Base-by-base conservation (phyloP, 495 filamentous ascomycete genomes). In the Aspergillus saccharolyticus region DNA sequence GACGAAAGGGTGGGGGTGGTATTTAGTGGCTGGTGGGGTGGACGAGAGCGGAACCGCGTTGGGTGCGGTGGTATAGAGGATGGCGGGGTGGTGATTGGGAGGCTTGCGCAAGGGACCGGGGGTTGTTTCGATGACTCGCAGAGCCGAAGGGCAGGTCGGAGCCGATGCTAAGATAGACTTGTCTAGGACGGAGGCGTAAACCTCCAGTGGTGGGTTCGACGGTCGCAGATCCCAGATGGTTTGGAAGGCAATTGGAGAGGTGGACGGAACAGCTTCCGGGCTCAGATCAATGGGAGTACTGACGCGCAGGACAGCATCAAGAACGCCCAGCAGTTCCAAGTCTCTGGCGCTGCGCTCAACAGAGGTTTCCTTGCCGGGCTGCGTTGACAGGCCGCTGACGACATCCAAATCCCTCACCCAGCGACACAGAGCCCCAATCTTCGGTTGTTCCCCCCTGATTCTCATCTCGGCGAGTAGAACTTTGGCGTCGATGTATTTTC, bases 381-480 rank as follows among this genome's bases (percentile, higher is more conserved):
- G 61, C 15, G 70, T 74, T 3, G 71, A 73, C 18, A 74, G 66
- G 20, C 71, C 71, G 48, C 71, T 74, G 43, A 74, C 71, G 17
- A 74, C 71, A 28, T 74, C 71, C 43, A 74, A 53, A 52, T 74
- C 71, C 53, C 71, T 68, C 3, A 73, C 71, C 71, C 71, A 74
- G 46, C 71, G 71, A 62, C 71, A 74, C 47, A 74, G 61, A 5
- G 71, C 70, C 54, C 71, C 71, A 33, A 74, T 74, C 55, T 72
- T 71, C 18, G 71, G 71, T 51, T 72, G 64, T 58, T 74, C 68
- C 0, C 66, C 55, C 17, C 68, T 24, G n/a, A 74, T 68, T 16
- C 70, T 62, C 71, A 74, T 71, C 58, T 74, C 71, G 0, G 71
- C 68, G 1, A 74, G 71, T 16, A 74, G 46, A 33, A 74, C 59